phyloP scores from a whole-genome alignment of 2,329 filamentous ascomycete species.

The Salinomyces thailandicus region DNA sequence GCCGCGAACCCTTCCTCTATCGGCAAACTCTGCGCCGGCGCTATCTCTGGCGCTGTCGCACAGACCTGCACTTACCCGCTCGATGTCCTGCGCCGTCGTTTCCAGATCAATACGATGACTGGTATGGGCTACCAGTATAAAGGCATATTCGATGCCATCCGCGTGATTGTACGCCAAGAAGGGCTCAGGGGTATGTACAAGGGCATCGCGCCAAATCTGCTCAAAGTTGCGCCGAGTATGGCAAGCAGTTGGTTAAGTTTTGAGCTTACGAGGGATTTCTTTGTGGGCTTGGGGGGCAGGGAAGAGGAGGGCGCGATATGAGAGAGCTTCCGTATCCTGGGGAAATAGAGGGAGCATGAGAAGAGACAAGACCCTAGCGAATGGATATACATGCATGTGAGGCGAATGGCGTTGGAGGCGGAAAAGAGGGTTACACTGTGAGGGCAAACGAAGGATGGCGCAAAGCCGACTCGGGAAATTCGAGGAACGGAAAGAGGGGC shows the following conservation, averaged over 20 bases:
- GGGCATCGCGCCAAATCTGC: slow-evolving; percentile 84
- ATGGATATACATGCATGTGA: neutral
- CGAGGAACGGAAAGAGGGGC: neutral
- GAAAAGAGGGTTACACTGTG: neutral
- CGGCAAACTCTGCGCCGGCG: slow-evolving; percentile 79
- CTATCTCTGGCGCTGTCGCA: slow-evolving; percentile 88
- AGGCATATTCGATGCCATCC: slow-evolving; percentile 71
- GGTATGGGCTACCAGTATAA: slow-evolving; percentile 97
- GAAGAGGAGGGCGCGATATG: slow-evolving; percentile 1
- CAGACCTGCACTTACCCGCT: slow-evolving; percentile 98
- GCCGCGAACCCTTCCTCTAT: slow-evolving; percentile 68
- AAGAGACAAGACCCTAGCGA: neutral
- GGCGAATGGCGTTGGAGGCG: neutral
- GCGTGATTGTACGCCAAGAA: slow-evolving; percentile 71
- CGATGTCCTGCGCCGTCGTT: slow-evolving; percentile 86
- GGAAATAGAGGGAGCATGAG: neutral
- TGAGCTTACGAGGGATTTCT: slow-evolving; percentile 80
- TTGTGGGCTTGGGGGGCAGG: slow-evolving; percentile 42
- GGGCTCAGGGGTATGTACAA: slow-evolving; percentile 84
- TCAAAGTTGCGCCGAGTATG: slow-evolving; percentile 98
- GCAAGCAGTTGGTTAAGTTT: slow-evolving; percentile 97
- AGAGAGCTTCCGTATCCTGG: neutral
- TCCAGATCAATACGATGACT: slow-evolving; percentile 98
- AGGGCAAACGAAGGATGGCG: no score
- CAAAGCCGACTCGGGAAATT: neutral